Evolutionary conservation across 257 asterid species (phyloP).

Genomic region (Primulina tabacum): DNA sequence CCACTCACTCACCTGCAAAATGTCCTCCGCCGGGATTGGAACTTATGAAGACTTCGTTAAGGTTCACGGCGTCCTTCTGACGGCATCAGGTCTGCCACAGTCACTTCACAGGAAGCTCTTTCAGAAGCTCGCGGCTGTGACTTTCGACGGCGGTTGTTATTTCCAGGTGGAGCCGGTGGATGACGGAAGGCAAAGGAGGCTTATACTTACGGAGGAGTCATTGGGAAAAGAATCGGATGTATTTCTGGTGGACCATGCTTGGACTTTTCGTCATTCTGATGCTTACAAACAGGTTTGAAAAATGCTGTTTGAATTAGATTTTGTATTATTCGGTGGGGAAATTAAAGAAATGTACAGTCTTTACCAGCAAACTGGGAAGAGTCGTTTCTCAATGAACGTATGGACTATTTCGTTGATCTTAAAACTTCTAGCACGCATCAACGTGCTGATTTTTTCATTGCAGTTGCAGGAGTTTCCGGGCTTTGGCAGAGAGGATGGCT

Average conservation of each 20-base stretch:
- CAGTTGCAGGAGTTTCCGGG: constrained; percentile 90
- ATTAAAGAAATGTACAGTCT: not conserved
- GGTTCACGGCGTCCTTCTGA: constrained; percentile 72
- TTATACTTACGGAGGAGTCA: constrained; percentile 45
- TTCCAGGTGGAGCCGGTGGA: constrained; percentile 88
- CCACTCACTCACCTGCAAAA: not conserved
- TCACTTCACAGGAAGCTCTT: constrained; percentile 66
- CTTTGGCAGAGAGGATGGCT: constrained; percentile 87
- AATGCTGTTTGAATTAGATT: too few relatives aligned
- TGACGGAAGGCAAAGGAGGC: constrained; percentile 80
- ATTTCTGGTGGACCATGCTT: constrained; percentile 90
- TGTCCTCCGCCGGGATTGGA: constrained; percentile 29
- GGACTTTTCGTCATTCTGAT: constrained; percentile 91
- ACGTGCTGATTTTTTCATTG: constrained; percentile 27
- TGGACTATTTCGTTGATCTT: not conserved
- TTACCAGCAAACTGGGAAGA: not conserved
- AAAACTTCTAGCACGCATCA: not conserved
- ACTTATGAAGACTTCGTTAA: constrained; percentile 63
- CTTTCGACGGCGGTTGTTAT: constrained; percentile 80
- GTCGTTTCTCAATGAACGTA: constrained; percentile 1
- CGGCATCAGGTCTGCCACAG: constrained; percentile 78
- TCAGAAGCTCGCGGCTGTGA: constrained; percentile 69
- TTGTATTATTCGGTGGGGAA: not conserved
- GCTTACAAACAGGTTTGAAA: constrained; percentile 93
- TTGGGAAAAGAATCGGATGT: constrained; percentile 62